Conservation (phyloP, 140 eudicot genomes). For the Cichorium intybus region DNA sequence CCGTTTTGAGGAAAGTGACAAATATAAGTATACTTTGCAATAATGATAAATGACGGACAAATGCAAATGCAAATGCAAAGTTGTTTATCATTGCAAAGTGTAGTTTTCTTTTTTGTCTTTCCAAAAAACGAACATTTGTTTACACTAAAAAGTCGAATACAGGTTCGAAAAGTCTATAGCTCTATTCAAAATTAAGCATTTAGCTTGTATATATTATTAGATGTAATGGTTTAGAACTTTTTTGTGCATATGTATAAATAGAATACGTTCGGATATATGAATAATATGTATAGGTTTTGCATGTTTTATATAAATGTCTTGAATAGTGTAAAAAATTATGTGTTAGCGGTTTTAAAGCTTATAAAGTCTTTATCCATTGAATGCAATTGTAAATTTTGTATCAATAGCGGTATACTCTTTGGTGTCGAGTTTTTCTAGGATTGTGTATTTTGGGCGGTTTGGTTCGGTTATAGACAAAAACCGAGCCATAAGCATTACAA, state of each 20-base stretch:
- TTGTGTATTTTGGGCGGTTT: no score
- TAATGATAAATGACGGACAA: neutral
- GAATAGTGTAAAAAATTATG: neutral
- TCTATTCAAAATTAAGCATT: neutral
- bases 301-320: neutral
- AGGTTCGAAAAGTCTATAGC: conserved; percentile 2
- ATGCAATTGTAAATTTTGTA: no score
- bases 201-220: conserved; percentile 14
- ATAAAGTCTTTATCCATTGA: no score
- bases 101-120: neutral
- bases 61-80: neutral
- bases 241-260: conserved; percentile 5
- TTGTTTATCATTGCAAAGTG: conserved; percentile 15
- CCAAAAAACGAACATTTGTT: neutral
- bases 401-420: no score
- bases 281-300: neutral
- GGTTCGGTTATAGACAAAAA: no score
- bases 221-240: neutral
- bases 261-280: conserved; percentile 1
- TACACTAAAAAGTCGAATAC: neutral
- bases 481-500: no score
- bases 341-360: no score
- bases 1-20: neutral
- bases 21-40: neutral
- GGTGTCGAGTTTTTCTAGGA: no score